phyloP scores from a whole-genome alignment of 192 early-diverging fungal species.

The Pilobolus umbonatus region DNA sequence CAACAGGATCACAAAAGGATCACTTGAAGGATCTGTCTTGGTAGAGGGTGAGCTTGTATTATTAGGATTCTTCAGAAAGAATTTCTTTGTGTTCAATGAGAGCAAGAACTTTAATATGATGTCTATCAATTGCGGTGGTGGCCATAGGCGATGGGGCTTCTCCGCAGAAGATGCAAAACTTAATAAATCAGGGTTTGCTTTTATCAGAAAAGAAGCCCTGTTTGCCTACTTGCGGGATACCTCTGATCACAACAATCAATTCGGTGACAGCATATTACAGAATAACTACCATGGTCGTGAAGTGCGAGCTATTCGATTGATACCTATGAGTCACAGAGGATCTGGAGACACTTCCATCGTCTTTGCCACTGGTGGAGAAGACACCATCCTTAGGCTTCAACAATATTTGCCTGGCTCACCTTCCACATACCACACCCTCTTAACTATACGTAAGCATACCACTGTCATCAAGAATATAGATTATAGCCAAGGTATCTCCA shows the following conservation, averaged over 20 bases:
- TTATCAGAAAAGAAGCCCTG: slow-evolving; percentile 51
- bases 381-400: slow-evolving; percentile 47
- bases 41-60: slow-evolving; percentile 52
- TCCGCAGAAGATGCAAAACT: slow-evolving; percentile 40
- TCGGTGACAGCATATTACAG: slow-evolving; percentile 55
- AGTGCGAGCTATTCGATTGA: slow-evolving; percentile 46
- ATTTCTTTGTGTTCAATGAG: slow-evolving; percentile 69
- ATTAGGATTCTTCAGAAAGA: slow-evolving; percentile 69
- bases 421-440: slow-evolving; percentile 11
- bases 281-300: slow-evolving; percentile 61
- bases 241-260: slow-evolving; percentile 34
- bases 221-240: slow-evolving; percentile 41
- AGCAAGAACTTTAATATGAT: slow-evolving; percentile 60
- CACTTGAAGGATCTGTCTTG: slow-evolving; percentile 59
- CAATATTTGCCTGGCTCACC: slow-evolving; percentile 38
- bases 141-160: slow-evolving; percentile 69
- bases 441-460: slow-evolving; percentile 42
- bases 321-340: slow-evolving; percentile 13
- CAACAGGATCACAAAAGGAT: slow-evolving; percentile 70
- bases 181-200: slow-evolving; percentile 51
- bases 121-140: slow-evolving; percentile 71
- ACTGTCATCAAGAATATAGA: slow-evolving; percentile 50
- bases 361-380: slow-evolving; percentile 55
- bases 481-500: slow-evolving; percentile 30
- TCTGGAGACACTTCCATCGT: slow-evolving; percentile 32